phyloP scores from a whole-genome alignment of 495 filamentous ascomycete species.

The Lasiosphaeriaceae sp. region DNA sequence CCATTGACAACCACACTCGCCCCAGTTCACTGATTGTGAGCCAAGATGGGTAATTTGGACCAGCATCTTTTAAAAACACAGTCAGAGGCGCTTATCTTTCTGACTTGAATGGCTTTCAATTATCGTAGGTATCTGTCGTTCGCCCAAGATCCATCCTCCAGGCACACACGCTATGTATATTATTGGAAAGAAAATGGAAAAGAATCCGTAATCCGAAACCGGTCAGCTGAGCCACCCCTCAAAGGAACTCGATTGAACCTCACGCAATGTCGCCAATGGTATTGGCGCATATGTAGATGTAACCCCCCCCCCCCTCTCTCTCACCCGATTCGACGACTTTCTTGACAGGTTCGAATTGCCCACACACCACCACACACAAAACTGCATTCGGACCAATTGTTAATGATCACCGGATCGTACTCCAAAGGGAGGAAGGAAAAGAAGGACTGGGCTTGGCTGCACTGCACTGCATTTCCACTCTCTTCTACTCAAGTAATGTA shows the following conservation, averaged over 20 bases:
- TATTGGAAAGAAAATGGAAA: too few relatives aligned
- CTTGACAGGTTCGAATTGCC: not conserved
- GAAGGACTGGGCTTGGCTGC: not conserved
- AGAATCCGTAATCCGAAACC: too few relatives aligned
- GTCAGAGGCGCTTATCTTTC: too few relatives aligned
- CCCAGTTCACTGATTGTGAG: constrained; percentile 2
- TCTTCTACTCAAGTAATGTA: too few relatives aligned
- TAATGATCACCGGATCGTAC: constrained; percentile 20
- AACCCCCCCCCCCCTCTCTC: not conserved
- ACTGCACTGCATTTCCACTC: not conserved
- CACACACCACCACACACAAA: not conserved
- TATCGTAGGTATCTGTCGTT: too few relatives aligned
- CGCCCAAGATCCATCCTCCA: too few relatives aligned
- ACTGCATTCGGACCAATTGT: constrained; percentile 16
- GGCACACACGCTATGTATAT: too few relatives aligned
- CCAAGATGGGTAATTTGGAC: not conserved
- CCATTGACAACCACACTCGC: too few relatives aligned
- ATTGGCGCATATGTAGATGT: not conserved
- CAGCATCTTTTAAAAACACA: too few relatives aligned
- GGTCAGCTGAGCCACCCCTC: not conserved
- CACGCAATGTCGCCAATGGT: not conserved
- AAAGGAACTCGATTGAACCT: not conserved
- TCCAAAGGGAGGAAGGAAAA: not conserved
- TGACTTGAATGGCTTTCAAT: too few relatives aligned
- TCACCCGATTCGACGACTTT: not conserved